These are phyloP conservation scores for Bacterosira constricta DNA, from an alignment of 108 stramenopile species.

Conservation along the genomic window DNA sequence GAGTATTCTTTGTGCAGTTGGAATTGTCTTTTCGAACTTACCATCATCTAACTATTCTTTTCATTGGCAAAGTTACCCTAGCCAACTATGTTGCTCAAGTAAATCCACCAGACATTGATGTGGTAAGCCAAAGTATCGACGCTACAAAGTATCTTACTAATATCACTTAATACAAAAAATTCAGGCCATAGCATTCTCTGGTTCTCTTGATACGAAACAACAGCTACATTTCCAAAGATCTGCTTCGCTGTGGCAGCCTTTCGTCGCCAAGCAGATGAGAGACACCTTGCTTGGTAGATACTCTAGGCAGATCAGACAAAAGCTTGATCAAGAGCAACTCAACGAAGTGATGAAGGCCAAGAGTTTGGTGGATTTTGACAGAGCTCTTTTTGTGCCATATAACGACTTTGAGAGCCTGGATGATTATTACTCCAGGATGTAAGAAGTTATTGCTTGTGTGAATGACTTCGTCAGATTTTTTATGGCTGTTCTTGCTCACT, in stretches of 20 bases:
- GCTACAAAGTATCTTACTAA: too few species aligned
- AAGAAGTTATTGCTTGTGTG: neutral
- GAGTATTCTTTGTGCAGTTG: too few species aligned
- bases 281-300: conserved; percentile 68
- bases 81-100: conserved; percentile 82
- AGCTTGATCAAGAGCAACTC: conserved; percentile 51
- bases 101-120: too few species aligned
- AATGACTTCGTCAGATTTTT: neutral
- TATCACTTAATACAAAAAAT: too few species aligned
- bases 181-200: conserved; percentile 74
- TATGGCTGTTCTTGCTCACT: neutral
- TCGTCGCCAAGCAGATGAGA: conserved; percentile 70
- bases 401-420: conserved; percentile 66
- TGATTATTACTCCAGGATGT: conserved; percentile 63
- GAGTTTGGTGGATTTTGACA: conserved; percentile 63
- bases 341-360: conserved; percentile 58
- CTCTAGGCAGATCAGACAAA: conserved; percentile 48
- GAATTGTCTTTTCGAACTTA: too few species aligned
- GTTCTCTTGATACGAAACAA: conserved; percentile 76
- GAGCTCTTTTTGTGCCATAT: conserved; percentile 64
- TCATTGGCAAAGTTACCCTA: too few species aligned
- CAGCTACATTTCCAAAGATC: conserved; percentile 63
- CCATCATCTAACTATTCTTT: too few species aligned
- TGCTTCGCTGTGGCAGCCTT: conserved; percentile 88
- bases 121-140: too few species aligned